Evolutionary conservation across 192 early-diverging fungal genomes (phyloP).

Genomic region (Coemansia sp.): DNA sequence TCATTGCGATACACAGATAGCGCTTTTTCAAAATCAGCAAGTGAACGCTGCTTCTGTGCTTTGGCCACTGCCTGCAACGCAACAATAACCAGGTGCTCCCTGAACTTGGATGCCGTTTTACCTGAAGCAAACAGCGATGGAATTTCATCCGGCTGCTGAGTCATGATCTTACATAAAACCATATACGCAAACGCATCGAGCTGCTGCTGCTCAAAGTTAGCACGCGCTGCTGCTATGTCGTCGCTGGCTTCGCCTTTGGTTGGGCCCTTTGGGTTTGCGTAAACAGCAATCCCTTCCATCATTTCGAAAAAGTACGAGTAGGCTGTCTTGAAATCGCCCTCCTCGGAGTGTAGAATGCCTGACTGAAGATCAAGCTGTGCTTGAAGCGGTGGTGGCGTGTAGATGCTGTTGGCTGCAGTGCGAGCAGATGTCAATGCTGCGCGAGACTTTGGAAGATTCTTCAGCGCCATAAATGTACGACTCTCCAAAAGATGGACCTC

Average conservation of each 20-base stretch:
- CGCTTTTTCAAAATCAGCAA: conserved; percentile 93
- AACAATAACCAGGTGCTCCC: conserved; percentile 79
- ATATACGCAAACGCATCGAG: conserved; percentile 95
- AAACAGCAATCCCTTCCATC: conserved; percentile 82
- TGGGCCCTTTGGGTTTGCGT: conserved; percentile 34
- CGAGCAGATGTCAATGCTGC: conserved; percentile 95
- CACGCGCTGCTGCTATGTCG: conserved; percentile 4
- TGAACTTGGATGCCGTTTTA: conserved; percentile 88
- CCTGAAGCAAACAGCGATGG: conserved; percentile 80
- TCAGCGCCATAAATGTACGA: conserved; percentile 86
- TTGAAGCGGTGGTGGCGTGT: conserved; percentile 96
- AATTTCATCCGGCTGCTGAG: conserved; percentile 96
- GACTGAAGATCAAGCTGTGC: conserved; percentile 96
- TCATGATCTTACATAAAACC: conserved; percentile 99
- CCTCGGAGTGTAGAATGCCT: conserved; percentile 95
- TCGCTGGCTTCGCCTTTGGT: conserved; percentile 10
- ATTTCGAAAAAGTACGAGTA: conserved; percentile 99
- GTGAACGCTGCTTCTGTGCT: conserved; percentile 96
- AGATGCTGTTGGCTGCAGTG: conserved; percentile 95
- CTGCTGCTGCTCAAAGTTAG: conserved; percentile 60
- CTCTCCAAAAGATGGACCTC: conserved; percentile 97
- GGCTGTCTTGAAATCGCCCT: conserved; percentile 99
- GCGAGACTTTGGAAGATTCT: conserved; percentile 91
- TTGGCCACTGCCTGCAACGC: conserved; percentile 93
- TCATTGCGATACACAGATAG: conserved; percentile 84